A percentile compares a stretch with the other conserved stretches of the same genome.
phyloP scores from a whole-genome alignment of 257 asterid genomes.

The Lantana camara region DNA sequence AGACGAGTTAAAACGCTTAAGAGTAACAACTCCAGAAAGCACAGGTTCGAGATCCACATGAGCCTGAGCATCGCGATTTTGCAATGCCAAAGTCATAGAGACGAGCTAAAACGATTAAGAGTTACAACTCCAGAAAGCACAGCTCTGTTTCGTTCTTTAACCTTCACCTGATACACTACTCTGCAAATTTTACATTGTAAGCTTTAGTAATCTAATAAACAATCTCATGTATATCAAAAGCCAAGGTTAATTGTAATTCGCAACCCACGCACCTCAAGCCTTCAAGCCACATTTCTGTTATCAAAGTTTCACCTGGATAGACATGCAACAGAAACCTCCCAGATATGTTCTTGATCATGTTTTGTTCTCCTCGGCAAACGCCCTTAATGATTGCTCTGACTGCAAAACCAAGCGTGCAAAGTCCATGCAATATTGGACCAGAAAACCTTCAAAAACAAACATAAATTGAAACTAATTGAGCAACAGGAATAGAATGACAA shows the following conservation, averaged over 20 bases:
- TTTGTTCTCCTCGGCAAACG: conserved; percentile 79
- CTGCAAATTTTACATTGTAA: conserved; percentile 57
- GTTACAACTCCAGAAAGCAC: conserved; percentile 82
- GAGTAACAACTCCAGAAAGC: too few species aligned
- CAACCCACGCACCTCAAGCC: conserved; percentile 75
- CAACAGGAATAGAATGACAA: too few species aligned
- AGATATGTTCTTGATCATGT: conserved; percentile 68
- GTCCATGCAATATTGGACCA: conserved; percentile 96
- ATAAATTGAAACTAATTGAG: too few species aligned
- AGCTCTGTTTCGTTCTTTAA: conserved; percentile 79
- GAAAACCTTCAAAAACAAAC: conserved; percentile 55
- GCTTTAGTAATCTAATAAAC: conserved; percentile 13
- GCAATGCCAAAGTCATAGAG: too few species aligned
- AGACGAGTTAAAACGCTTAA: too few species aligned
- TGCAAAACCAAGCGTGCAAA: conserved; percentile 94
- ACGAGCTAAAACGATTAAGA: conserved; percentile 58
- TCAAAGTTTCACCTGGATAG: conserved; percentile 88
- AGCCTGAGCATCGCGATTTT: too few species aligned
- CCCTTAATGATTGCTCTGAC: conserved; percentile 71
- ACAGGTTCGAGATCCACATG: too few species aligned
- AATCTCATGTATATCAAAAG: not conserved
- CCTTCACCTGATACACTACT: conserved; percentile 83
- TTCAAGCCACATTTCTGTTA: conserved; percentile 94
- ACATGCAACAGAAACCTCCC: conserved; percentile 87
- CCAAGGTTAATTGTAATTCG: not conserved